Percentiles rank a stretch among this genome's conserved stretches.
phyloP scores from a whole-genome alignment of 768 basidiomycete species.

The Obba rivulosa region DNA sequence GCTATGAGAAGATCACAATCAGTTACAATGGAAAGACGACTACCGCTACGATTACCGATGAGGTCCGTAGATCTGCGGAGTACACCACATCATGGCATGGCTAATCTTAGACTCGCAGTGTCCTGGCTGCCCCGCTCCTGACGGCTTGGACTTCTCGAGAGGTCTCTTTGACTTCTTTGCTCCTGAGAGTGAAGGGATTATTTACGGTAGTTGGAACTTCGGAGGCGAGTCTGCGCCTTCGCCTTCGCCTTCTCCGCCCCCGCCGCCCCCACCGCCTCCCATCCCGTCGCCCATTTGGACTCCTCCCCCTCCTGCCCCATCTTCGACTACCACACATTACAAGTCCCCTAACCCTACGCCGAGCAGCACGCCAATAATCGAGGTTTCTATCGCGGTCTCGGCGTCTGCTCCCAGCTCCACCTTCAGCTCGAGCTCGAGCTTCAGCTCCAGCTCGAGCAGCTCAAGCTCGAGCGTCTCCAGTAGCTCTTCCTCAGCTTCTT shows the following conservation, averaged over 20 bases:
- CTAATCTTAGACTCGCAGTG: constrained; percentile 36
- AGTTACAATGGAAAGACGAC: constrained; percentile 51
- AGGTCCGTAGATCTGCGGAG: constrained; percentile 30
- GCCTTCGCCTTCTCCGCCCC: constrained; percentile 9
- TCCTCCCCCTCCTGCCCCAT: background rate
- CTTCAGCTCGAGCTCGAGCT: constrained; percentile 5
- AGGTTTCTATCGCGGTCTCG: no score
- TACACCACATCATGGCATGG: no score
- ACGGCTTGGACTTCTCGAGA: constrained; percentile 61
- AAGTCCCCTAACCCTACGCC: constrained; percentile 6
- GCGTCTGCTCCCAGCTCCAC: constrained; percentile 3
- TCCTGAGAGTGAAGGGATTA: constrained; percentile 37
- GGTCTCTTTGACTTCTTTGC: constrained; percentile 66
- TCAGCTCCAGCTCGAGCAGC: constrained; percentile 1
- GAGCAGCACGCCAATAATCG: background rate
- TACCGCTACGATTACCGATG: constrained; percentile 56
- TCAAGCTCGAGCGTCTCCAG: constrained; percentile 7
- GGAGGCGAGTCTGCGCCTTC: constrained; percentile 20
- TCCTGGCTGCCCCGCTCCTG: constrained; percentile 50
- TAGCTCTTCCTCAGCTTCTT: constrained; percentile 4
- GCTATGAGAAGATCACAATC: constrained; percentile 60
- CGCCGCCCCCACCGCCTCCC: constrained; percentile 7
- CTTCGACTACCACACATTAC: background rate
- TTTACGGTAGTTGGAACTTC: constrained; percentile 60
- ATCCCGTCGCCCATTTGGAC: constrained; percentile 9